Evolutionary conservation across 2,329 filamentous ascomycete species (phyloP).

Genomic region (Pseudogymnoascus sp.): DNA sequence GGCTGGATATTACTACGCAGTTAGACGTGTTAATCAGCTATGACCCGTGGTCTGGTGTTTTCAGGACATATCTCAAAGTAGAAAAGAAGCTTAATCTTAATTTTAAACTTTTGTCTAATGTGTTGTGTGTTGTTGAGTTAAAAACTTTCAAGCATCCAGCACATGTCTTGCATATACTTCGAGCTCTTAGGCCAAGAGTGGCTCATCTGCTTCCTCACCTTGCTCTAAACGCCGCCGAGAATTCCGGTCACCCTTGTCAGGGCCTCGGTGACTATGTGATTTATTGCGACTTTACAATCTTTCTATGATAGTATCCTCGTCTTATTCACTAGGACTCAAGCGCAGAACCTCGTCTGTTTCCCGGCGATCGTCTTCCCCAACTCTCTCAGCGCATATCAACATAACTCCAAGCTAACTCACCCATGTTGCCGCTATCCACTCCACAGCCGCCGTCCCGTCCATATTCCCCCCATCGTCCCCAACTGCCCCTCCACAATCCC

Average conservation of each 20-base stretch:
- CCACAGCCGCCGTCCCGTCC: neutral
- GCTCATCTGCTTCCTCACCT: neutral
- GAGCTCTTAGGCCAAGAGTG: neutral
- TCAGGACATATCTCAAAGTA: neutral
- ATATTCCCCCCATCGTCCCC: neutral
- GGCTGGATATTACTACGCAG: neutral
- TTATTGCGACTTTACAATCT: no score
- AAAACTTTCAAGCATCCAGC: no score
- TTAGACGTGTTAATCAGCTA: neutral
- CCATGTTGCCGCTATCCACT: neutral
- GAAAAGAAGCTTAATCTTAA: neutral
- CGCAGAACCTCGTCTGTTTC: no score
- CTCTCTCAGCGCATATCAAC: neutral
- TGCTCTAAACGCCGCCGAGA: no score
- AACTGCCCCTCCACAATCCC: no score
- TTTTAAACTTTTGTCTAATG: no score
- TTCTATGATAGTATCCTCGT: no score
- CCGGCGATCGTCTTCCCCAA: neutral
- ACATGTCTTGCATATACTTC: neutral
- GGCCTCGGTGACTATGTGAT: no score
- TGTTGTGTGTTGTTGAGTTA: no score
- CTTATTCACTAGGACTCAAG: no score
- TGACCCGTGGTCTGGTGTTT: neutral
- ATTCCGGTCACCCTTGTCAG: no score
- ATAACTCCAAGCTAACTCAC: neutral